phyloP scores from a whole-genome alignment of 2,329 filamentous ascomycete genomes.

The Seiridium unicorne region DNA sequence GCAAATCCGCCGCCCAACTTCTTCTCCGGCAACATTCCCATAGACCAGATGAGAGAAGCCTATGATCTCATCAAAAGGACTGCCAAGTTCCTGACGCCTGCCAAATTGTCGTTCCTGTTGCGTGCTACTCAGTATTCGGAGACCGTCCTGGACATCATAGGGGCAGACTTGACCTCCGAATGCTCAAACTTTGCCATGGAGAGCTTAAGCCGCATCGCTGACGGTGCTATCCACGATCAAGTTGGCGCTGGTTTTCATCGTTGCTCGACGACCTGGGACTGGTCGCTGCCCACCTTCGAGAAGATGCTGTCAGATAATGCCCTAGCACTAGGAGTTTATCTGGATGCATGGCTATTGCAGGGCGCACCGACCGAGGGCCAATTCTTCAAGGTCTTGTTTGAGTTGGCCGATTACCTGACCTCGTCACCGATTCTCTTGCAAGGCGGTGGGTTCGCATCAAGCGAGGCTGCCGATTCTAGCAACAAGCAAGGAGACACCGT shows the following conservation, averaged over 20 bases:
- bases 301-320: constrained; percentile 96
- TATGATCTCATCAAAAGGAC: constrained; percentile 74
- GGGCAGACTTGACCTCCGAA: constrained; percentile 69
- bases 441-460: constrained; percentile 78
- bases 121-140: constrained; percentile 69
- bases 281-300: constrained; percentile 94
- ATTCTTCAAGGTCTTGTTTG: constrained; percentile 74
- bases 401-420: constrained; percentile 84
- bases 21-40: constrained; percentile 55
- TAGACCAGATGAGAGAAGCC: constrained; percentile 89
- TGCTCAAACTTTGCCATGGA: constrained; percentile 77
- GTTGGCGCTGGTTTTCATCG: constrained; percentile 59
- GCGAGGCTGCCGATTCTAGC: constrained; percentile 86
- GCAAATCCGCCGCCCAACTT: neutral
- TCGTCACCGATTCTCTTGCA: constrained; percentile 64
- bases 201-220: constrained; percentile 72
- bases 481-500: constrained; percentile 73
- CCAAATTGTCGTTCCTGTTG: constrained; percentile 80
- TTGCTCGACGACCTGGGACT: constrained; percentile 88
- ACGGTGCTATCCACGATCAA: constrained; percentile 55
- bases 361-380: constrained; percentile 58
- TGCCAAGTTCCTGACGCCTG: constrained; percentile 88
- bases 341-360: constrained; percentile 75
- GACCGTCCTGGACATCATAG: constrained; percentile 83
- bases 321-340: constrained; percentile 77